phyloP scores from a whole-genome alignment of 129 eudicot species.

The Daucus carota region DNA sequence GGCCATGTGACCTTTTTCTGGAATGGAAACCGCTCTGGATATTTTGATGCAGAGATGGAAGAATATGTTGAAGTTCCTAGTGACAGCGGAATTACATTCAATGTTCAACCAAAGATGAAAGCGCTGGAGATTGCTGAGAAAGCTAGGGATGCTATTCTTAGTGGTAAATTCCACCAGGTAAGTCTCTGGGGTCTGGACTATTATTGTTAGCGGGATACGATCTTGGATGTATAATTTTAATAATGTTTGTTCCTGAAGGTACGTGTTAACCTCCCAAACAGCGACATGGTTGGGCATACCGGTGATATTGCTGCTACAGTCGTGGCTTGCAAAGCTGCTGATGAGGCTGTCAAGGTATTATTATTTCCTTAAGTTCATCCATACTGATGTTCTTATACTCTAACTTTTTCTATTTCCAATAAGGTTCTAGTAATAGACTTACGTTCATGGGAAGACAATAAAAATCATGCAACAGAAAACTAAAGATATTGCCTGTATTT shows the following conservation, averaged over 20 bases:
- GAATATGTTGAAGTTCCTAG: slow-evolving; percentile 69
- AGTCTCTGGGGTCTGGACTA: no score
- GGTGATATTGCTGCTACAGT: slow-evolving; percentile 63
- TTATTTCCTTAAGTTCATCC: neutral
- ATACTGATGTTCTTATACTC: neutral
- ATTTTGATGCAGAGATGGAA: slow-evolving; percentile 45
- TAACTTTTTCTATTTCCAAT: neutral
- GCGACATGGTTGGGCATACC: slow-evolving; percentile 74
- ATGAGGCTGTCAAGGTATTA: slow-evolving; percentile 59
- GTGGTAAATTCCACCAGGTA: slow-evolving; percentile 61
- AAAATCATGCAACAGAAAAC: neutral
- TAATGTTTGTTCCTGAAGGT: slow-evolving; percentile 21
- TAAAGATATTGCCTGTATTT: neutral
- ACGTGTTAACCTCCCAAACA: slow-evolving; percentile 61
- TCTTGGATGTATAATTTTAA: neutral
- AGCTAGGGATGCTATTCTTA: slow-evolving; percentile 61
- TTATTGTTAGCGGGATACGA: no score
- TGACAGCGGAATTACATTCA: slow-evolving; percentile 54
- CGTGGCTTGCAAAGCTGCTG: slow-evolving; percentile 63
- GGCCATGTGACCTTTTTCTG: slow-evolving; percentile 74
- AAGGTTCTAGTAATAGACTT: neutral
- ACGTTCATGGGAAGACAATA: neutral
- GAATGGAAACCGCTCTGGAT: slow-evolving; percentile 71
- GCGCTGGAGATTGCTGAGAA: slow-evolving; percentile 61
- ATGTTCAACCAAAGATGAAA: slow-evolving; percentile 62